These are phyloP conservation scores for Bipolaris victoriae DNA, from an alignment of 2,329 filamentous ascomycete species.

Conservation along the genomic window DNA sequence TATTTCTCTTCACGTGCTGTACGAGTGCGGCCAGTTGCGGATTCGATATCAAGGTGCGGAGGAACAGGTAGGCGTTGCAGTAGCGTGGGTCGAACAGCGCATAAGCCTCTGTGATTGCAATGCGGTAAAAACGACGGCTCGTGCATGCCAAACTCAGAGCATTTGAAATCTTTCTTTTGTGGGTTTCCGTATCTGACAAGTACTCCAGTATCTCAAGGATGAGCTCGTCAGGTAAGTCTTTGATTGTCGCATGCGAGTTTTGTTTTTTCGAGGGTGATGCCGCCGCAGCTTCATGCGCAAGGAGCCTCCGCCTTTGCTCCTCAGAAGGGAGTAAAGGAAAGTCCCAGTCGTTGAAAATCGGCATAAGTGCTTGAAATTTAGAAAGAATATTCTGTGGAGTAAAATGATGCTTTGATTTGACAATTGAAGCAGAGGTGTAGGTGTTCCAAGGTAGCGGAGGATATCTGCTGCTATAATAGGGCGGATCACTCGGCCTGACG, in stretches of 20 bases:
- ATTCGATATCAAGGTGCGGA: slow-evolving; percentile 34
- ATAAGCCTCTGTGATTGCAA: slow-evolving; percentile 31
- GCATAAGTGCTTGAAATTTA: slow-evolving; percentile 9
- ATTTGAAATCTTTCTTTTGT: slow-evolving; percentile 20
- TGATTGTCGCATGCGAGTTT: slow-evolving; percentile 14
- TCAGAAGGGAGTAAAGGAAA: slow-evolving; percentile 33
- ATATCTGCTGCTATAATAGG: no score
- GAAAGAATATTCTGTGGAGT: not conserved
- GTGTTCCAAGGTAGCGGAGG: no score
- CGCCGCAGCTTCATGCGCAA: not conserved
- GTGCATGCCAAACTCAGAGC: slow-evolving; percentile 32
- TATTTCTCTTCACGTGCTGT: slow-evolving; percentile 8
- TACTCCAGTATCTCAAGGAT: slow-evolving; percentile 34
- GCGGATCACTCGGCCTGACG: no score
- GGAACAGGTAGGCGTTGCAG: slow-evolving; percentile 36
- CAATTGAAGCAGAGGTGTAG: not conserved
- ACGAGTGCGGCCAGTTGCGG: slow-evolving; percentile 25
- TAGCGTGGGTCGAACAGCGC: slow-evolving; percentile 28
- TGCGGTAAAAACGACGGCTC: slow-evolving; percentile 29
- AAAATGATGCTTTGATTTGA: not conserved
- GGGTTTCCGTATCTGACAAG: slow-evolving; percentile 27
- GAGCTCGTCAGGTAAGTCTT: slow-evolving; percentile 38
- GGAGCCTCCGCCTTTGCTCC: not conserved
- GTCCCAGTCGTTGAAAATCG: slow-evolving; percentile 22
- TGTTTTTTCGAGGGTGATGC: not conserved